A percentile compares a stretch with the other conserved stretches of the same genome.
Conservation (phyloP, 208 protist genomes). For the Leishmania lainsoni region DNA sequence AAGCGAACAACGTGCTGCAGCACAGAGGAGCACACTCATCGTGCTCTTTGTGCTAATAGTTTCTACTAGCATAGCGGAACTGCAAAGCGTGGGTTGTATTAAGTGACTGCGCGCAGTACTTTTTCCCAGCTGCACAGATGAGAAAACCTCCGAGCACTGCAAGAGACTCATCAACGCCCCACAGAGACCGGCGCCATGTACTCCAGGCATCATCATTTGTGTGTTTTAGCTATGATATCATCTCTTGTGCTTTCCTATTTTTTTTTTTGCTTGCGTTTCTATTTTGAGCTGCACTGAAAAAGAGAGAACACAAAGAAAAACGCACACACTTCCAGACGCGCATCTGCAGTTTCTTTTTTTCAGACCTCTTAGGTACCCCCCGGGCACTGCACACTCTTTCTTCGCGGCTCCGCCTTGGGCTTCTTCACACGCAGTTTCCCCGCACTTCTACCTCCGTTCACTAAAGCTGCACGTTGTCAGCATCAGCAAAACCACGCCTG, state of each 20-base stretch:
- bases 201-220: background rate
- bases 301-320: background rate
- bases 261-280: background rate
- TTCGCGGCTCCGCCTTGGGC: background rate
- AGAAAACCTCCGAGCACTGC: conserved; percentile 79
- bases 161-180: conserved; percentile 70
- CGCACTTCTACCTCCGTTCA: background rate
- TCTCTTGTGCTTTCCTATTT: too few relatives aligned
- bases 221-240: background rate
- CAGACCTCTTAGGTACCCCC: too few relatives aligned
- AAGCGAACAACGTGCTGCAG: conserved; percentile 85
- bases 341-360: background rate
- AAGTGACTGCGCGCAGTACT: conserved; percentile 76
- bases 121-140: conserved; percentile 55
- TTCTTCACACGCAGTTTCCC: background rate
- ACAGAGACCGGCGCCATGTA: conserved; percentile 31
- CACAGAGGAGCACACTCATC: conserved; percentile 77
- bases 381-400: conserved; percentile 6
- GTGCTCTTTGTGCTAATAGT: conserved; percentile 91
- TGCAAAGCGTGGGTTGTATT: conserved; percentile 80
- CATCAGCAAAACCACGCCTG: background rate
- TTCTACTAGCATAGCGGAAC: conserved; percentile 90
- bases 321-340: background rate
- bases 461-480: background rate
- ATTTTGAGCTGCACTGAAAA: background rate